Base-by-base conservation (phyloP, 768 basidiomycete genomes). In the Rhodotorula graminis region DNA sequence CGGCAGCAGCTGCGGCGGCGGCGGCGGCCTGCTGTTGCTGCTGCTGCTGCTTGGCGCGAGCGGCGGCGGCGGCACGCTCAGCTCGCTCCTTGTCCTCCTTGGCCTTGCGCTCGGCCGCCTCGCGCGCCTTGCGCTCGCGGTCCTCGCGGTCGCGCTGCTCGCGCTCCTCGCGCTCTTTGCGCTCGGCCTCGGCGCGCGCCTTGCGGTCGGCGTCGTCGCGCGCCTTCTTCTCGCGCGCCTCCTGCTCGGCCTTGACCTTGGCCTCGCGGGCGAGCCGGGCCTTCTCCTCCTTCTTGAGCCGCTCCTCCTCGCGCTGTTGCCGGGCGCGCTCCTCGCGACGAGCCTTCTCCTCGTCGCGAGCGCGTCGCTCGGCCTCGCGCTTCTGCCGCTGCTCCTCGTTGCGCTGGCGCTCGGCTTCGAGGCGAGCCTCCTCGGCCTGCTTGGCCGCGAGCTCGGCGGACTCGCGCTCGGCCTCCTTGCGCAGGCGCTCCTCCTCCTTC, bases 401-500 rank as follows among this genome's bases (percentile, higher is more conserved):
- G 76, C 87, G 88, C 83, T 87, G 89, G 72, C 87, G 87, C 74
- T 85, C 85, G 79, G 92, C 92, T 73, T 91, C 90, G 79, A 95
- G 93, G 46, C 86, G 84, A 9, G 88, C 89, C 33, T 84, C 86
- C 69, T 89, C 91, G 78, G 88, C 89, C 14, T 89, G 89, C 80
- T 89, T 90, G 62, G 83, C 66, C 4, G 89, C 89, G 18, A 89
- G 90, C 72, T 93, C 92, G 79, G 92, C 92, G 9, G 89, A 92
- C 18, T 90, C 90, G 79, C 88, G 88, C 81, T 91, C 92, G 10
- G 91, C 91, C 31, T 91, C 90, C 76, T 87, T 87, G 31, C 85
- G 86, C 15, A 91, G 91, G 71, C 87, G 87, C 81, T 94, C 93
- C 80, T 92, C 91, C 73, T 98, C 96, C 80, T 95, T 95, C 56